These are phyloP conservation scores for Tetrapyrgos nigripes DNA, from an alignment of 1,284 basidiomycete genomes.

Conservation along the genomic window DNA sequence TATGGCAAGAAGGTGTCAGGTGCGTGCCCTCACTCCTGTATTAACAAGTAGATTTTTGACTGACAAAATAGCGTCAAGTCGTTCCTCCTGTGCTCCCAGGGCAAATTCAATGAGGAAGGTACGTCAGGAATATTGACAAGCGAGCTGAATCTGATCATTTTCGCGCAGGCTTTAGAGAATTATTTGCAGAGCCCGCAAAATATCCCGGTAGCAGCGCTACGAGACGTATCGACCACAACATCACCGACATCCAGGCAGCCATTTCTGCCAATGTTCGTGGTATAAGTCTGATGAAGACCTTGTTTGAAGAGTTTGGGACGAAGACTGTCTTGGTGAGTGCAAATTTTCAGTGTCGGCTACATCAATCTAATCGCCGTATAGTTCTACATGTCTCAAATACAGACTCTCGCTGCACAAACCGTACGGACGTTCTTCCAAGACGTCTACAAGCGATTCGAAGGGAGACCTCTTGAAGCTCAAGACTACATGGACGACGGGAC, in stretches of 20 bases:
- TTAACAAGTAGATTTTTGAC: not conserved
- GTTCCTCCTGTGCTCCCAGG: slow-evolving; percentile 9
- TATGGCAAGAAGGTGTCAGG: slow-evolving; percentile 17
- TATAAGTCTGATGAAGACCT: slow-evolving; percentile 7
- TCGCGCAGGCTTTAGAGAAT: slow-evolving; percentile 8
- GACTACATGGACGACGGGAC: slow-evolving; percentile 16
- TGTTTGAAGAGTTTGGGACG: slow-evolving; percentile 13
- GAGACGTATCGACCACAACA: slow-evolving; percentile 12
- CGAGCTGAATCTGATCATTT: not conserved
- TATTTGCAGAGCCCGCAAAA: slow-evolving; percentile 12
- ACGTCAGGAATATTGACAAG: too few species aligned
- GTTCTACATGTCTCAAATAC: slow-evolving; percentile 15
- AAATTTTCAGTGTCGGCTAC: not conserved
- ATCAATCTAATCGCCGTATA: not conserved
- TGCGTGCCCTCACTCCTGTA: not conserved
- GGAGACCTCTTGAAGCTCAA: slow-evolving; percentile 2
- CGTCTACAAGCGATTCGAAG: not conserved
- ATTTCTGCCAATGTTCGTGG: slow-evolving; percentile 13
- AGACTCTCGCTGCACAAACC: slow-evolving; percentile 8
- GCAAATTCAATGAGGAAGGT: slow-evolving; percentile 15
- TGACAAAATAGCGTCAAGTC: slow-evolving; percentile 7
- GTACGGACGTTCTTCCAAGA: slow-evolving; percentile 10
- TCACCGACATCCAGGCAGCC: slow-evolving; percentile 12
- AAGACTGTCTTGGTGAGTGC: slow-evolving; percentile 4
- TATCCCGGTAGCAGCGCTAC: slow-evolving; percentile 14